Percentiles rank a stretch among this genome's conserved stretches.
These are phyloP conservation scores for Rauvolfia tetraphylla DNA, from an alignment of 257 asterid genomes.

Conservation along the genomic window DNA sequence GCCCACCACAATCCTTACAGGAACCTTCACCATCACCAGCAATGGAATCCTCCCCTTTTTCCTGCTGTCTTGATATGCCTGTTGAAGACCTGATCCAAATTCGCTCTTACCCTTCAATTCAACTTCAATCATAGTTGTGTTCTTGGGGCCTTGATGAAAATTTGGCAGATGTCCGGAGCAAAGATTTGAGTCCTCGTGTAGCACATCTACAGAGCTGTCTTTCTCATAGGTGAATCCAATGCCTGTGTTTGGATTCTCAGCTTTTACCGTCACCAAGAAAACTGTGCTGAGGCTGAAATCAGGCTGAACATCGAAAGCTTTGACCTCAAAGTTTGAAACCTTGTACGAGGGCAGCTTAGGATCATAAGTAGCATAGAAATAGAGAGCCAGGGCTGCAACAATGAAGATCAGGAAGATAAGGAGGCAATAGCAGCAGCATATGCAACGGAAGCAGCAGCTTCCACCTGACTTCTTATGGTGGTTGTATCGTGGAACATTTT, in stretches of 20 bases:
- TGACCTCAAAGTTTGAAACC: conserved; percentile 32
- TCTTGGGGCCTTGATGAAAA: conserved; percentile 39
- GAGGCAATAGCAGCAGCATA: conserved; percentile 47
- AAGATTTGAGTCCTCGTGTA: conserved; percentile 24
- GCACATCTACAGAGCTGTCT: conserved; percentile 25
- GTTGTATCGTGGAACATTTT: conserved; percentile 39
- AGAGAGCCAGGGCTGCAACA: not conserved
- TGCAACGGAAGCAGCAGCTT: conserved; percentile 28
- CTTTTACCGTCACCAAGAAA: conserved; percentile 29
- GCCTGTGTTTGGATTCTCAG: conserved; percentile 43
- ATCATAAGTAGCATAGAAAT: conserved; percentile 22
- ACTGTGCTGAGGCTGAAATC: conserved; percentile 38
- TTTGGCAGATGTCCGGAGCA: conserved; percentile 46
- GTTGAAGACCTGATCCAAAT: conserved; percentile 32
- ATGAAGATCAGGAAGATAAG: conserved; percentile 34
- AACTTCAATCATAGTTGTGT: conserved; percentile 30
- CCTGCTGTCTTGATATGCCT: conserved; percentile 24
- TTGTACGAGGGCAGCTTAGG: conserved; percentile 43
- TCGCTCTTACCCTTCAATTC: conserved; percentile 38
- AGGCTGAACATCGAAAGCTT: conserved; percentile 30
- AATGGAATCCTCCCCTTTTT: conserved; percentile 36
- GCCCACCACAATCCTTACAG: conserved; percentile 29
- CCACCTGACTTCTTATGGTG: not conserved
- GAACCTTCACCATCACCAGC: conserved; percentile 36
- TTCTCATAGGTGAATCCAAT: conserved; percentile 40